Evolutionary conservation across 768 basidiomycete species (phyloP).

Genomic region (Mycena floridula): DNA sequence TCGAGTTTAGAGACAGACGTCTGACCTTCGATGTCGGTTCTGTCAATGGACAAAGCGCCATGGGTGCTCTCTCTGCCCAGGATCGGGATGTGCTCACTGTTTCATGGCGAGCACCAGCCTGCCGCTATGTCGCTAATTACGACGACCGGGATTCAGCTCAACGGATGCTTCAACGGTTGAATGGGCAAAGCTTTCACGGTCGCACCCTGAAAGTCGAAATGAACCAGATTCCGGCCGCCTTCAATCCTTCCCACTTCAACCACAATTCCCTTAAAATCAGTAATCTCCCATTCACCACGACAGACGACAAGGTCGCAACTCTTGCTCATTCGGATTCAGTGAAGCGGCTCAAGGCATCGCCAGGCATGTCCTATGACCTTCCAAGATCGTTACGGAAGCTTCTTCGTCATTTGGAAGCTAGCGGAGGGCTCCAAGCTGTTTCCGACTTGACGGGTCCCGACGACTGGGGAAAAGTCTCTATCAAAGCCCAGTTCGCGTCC

Average conservation of each 20-base stretch:
- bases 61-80: slow-evolving; percentile 28
- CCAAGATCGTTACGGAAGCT: slow-evolving; percentile 17
- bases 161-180: slow-evolving; percentile 27
- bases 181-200: slow-evolving; percentile 28
- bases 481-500: slow-evolving; percentile 39
- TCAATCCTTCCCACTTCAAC: slow-evolving; percentile 14
- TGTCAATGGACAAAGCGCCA: slow-evolving; percentile 31
- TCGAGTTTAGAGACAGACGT: slow-evolving; percentile 37
- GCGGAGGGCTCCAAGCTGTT: slow-evolving; percentile 14
- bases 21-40: slow-evolving; percentile 37
- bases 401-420: slow-evolving; percentile 12
- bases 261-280: slow-evolving; percentile 35
- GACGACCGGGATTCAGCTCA: slow-evolving; percentile 22
- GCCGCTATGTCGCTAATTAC: slow-evolving; percentile 40
- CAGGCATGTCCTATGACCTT: slow-evolving; percentile 12
- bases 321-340: slow-evolving; percentile 23
- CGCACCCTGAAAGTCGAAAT: slow-evolving; percentile 40
- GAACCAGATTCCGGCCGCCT: slow-evolving; percentile 31
- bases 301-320: slow-evolving; percentile 16
- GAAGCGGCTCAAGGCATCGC: slow-evolving; percentile 14
- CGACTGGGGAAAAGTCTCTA: slow-evolving; percentile 24
- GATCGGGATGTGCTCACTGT: slow-evolving; percentile 37
- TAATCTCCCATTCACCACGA: slow-evolving; percentile 27
- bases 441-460: slow-evolving; percentile 7
- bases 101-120: slow-evolving; percentile 45